A percentile compares a stretch with the other conserved stretches of the same genome.
Conservation (phyloP, 2,329 filamentous ascomycete species). For the Gaeumannomyces tritici region DNA sequence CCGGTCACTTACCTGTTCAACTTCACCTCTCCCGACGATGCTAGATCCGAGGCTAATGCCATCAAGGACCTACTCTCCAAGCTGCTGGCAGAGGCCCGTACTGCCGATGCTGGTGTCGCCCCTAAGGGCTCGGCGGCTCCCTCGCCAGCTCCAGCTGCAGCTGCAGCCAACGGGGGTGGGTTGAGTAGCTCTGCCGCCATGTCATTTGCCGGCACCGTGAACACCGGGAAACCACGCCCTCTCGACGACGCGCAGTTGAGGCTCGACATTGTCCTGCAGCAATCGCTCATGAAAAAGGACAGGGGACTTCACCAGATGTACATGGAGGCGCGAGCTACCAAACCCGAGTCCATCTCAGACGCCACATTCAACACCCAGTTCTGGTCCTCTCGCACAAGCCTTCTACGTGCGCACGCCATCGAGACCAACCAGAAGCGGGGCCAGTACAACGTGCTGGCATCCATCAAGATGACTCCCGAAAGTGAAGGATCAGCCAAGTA, state of each 20-base stretch:
- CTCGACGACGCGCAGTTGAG: conserved; percentile 76
- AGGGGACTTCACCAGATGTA: conserved; percentile 71
- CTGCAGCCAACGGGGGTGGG: conserved; percentile 11
- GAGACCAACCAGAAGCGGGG: conserved; percentile 80
- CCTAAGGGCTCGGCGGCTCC: conserved; percentile 28
- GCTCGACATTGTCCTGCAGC: conserved; percentile 71
- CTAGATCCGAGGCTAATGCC: conserved; percentile 73
- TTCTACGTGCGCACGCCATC: conserved; percentile 83
- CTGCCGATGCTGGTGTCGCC: conserved; percentile 38
- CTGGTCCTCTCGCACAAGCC: conserved; percentile 80
- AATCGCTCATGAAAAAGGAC: conserved; percentile 79
- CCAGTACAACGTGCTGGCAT: conserved; percentile 87
- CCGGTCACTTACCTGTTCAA: conserved; percentile 73
- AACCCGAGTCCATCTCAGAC: conserved; percentile 73
- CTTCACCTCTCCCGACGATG: conserved; percentile 69
- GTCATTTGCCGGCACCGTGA: conserved; percentile 65
- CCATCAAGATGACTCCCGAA: conserved; percentile 72
- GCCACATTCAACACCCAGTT: conserved; percentile 84
- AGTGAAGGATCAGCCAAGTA: conserved; percentile 40
- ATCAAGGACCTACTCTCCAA: conserved; percentile 75
- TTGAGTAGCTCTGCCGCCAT: conserved; percentile 55
- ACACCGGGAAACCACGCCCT: conserved; percentile 50
- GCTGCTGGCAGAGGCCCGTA: conserved; percentile 63
- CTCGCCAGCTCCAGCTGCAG: conserved; percentile 16
- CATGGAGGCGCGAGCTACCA: conserved; percentile 71